Base-by-base conservation (phyloP, 129 eudicot species). In the Centella asiatica region DNA sequence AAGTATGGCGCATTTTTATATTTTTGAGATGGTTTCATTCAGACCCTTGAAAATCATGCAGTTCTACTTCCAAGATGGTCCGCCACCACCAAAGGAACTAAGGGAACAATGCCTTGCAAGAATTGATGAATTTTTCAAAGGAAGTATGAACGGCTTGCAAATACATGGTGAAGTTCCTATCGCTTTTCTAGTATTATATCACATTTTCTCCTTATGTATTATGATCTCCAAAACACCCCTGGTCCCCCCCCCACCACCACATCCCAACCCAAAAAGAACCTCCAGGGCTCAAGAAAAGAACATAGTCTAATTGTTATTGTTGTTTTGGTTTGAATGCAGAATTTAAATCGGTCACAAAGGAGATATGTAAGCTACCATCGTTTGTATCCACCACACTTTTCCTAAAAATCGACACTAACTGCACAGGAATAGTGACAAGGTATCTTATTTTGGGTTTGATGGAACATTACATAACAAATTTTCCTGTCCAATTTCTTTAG, bases 1-100 rank as follows among this genome's bases (percentile, higher is more conserved):
- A n/a, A n/a, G n/a, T n/a, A n/a, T n/a, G n/a, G n/a, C n/a, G n/a
- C n/a, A n/a, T n/a, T n/a, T n/a, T n/a, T n/a, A n/a, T n/a, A n/a
- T n/a, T n/a, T n/a, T n/a, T n/a, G n/a, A n/a, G n/a, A n/a, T n/a
- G n/a, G n/a, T n/a, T n/a, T n/a, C n/a, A n/a, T n/a, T n/a, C n/a
- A n/a, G n/a, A n/a, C n/a, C n/a, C n/a, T n/a, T n/a, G n/a, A n/a
- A n/a, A n/a, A n/a, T n/a, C n/a, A 37, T 76, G 73, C 94, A 88
- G 92, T 89, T 89, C 73, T 89, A 85, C 75, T 89, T 89, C 76
- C 82, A 76, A 67, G 66, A 85, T 78, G 97, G 97, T 11, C 88
- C 84, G n/a, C 97, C 95, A 62, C 80, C 95, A 10, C 88, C 97
- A 37, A 89, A 72, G 64, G 97, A 89, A 53, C 69, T 89, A 48